Evolutionary conservation across 2,329 filamentous ascomycete genomes (phyloP).

Genomic region (Geosmithia morbida): DNA sequence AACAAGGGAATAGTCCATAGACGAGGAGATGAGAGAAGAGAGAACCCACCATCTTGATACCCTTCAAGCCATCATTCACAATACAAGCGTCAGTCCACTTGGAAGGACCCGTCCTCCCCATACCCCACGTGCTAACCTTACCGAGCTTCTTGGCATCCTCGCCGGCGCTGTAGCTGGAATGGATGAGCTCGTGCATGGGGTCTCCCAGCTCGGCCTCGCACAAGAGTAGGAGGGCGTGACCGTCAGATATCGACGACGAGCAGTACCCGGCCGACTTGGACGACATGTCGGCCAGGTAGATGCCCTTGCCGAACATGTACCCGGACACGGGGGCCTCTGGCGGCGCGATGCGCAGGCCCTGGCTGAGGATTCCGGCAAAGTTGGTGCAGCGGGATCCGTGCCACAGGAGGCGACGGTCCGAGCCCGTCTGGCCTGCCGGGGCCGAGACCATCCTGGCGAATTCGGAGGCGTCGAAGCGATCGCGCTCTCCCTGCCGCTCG

Average conservation of each 20-base stretch:
- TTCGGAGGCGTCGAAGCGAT: slow-evolving; percentile 46
- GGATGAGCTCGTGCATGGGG: slow-evolving; percentile 51
- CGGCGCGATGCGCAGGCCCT: slow-evolving; percentile 81
- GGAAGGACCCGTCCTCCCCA: slow-evolving; percentile 47
- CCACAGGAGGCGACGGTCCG: slow-evolving; percentile 71
- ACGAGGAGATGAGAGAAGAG: too few species aligned
- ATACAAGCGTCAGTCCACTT: slow-evolving; percentile 63
- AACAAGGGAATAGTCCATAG: too few species aligned
- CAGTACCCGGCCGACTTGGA: slow-evolving; percentile 77
- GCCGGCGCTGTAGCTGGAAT: slow-evolving; percentile 47
- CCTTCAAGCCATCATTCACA: slow-evolving; percentile 49
- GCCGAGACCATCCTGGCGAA: too few species aligned
- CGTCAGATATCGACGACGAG: slow-evolving; percentile 42
- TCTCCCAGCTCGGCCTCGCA: slow-evolving; percentile 67
- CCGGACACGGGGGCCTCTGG: slow-evolving; percentile 66
- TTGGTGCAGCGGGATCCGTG: slow-evolving; percentile 76
- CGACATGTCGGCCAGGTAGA: slow-evolving; percentile 77
- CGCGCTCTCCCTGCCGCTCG: slow-evolving; percentile 56
- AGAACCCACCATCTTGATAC: slow-evolving; percentile 51
- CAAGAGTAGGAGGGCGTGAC: slow-evolving; percentile 60
- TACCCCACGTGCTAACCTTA: slow-evolving; percentile 55
- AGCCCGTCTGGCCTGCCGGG: background rate
- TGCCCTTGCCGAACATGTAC: slow-evolving; percentile 85
- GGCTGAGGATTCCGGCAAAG: slow-evolving; percentile 73
- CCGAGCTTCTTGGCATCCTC: slow-evolving; percentile 44